These are phyloP conservation scores for Leishmania major DNA, from an alignment of 208 protist genomes.

Conservation along the genomic window DNA sequence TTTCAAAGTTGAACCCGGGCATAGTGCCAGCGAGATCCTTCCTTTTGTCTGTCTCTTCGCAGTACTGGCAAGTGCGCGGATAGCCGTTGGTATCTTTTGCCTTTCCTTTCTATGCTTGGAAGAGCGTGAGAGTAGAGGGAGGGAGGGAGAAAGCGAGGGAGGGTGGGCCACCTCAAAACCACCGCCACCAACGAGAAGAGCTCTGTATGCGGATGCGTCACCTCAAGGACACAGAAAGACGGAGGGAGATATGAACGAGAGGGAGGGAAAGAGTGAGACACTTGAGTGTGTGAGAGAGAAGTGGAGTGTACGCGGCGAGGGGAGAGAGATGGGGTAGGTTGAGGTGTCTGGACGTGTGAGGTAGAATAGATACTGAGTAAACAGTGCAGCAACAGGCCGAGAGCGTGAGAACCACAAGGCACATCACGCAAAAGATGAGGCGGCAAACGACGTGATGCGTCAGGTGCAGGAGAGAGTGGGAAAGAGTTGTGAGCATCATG, in stretches of 20 bases:
- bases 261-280: background rate
- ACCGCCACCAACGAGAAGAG: background rate
- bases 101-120: constrained; percentile 25
- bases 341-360: background rate
- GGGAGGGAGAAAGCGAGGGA: background rate
- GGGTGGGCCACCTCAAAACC: background rate
- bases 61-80: background rate
- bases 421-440: background rate
- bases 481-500: background rate
- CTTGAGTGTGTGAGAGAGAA: background rate
- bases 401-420: background rate
- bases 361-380: background rate
- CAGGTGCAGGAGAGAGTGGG: background rate
- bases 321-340: background rate
- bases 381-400: background rate
- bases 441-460: background rate
- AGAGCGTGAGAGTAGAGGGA: background rate
- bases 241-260: background rate
- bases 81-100: background rate
- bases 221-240: background rate
- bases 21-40: constrained; percentile 30
- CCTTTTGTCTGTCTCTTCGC: background rate
- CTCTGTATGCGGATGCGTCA: background rate
- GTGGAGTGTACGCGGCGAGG: background rate
- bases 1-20: constrained; percentile 95